Evolutionary conservation across 352 stramenopile genomes (phyloP).

Genomic region (Globisporangium splendens): DNA sequence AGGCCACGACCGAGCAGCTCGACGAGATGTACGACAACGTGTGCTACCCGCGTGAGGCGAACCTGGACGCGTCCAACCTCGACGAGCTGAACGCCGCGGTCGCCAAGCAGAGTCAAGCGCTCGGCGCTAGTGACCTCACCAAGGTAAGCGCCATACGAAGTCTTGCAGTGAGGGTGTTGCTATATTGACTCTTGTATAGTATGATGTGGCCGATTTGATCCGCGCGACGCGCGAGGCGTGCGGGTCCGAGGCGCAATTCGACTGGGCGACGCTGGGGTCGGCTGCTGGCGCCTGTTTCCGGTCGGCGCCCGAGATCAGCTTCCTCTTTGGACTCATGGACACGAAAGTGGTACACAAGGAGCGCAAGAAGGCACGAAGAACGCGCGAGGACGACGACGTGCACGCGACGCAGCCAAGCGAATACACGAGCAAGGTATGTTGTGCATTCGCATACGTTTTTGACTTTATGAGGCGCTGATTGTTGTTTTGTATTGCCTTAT

Average conservation of each 20-base stretch:
- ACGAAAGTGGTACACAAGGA: constrained; percentile 75
- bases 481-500: neutral
- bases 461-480: neutral
- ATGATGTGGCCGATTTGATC: constrained; percentile 66
- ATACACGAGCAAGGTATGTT: constrained; percentile 66
- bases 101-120: constrained; percentile 64
- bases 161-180: neutral
- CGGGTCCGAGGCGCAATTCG: constrained; percentile 42
- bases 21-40: constrained; percentile 77
- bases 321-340: constrained; percentile 77
- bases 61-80: constrained; percentile 77
- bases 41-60: constrained; percentile 78
- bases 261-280: constrained; percentile 60
- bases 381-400: constrained; percentile 42
- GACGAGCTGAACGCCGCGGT: constrained; percentile 80
- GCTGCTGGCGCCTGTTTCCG: constrained; percentile 70
- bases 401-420: constrained; percentile 60
- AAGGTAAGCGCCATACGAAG: constrained; percentile 29
- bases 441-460: neutral
- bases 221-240: constrained; percentile 42
- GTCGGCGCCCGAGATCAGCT: constrained; percentile 65
- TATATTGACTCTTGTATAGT: constrained; percentile 22
- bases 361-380: constrained; percentile 42
- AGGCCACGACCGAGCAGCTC: constrained; percentile 54
- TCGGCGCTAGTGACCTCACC: constrained; percentile 70